phyloP scores from a whole-genome alignment of 768 basidiomycete species.

The Fibroporia radiculosa region DNA sequence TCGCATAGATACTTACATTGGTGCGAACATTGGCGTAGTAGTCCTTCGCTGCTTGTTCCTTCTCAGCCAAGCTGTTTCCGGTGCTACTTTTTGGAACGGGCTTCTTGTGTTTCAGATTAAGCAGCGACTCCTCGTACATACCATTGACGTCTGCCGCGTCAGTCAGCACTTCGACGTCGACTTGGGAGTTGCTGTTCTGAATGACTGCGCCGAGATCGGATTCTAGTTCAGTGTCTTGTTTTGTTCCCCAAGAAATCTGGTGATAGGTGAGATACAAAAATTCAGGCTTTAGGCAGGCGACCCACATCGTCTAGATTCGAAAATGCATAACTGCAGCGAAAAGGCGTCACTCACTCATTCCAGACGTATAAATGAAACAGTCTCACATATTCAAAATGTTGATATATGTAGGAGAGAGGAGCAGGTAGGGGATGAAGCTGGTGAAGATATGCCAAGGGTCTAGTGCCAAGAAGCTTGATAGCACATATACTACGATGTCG shows the following conservation, averaged over 20 bases:
- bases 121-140: constrained; percentile 78
- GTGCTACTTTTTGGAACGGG: constrained; percentile 28
- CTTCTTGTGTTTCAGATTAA: constrained; percentile 57
- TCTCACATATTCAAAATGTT: constrained; percentile 71
- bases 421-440: constrained; percentile 80
- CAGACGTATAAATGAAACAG: not conserved
- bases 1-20: constrained; percentile 41
- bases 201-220: constrained; percentile 79
- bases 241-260: constrained; percentile 94
- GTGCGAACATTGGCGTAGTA: constrained; percentile 87
- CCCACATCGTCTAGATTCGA: constrained; percentile 77
- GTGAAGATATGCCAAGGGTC: constrained; percentile 98
- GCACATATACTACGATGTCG: constrained; percentile 7
- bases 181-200: constrained; percentile 72
- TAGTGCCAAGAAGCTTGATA: constrained; percentile 12
- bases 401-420: constrained; percentile 78
- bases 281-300: constrained; percentile 6
- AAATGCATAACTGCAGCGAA: constrained; percentile 62
- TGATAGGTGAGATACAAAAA: not conserved
- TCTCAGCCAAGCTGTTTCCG: constrained; percentile 44
- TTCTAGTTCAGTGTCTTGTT: constrained; percentile 69
- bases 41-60: constrained; percentile 68
- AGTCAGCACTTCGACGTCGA: constrained; percentile 81
- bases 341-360: too few species aligned
- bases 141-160: constrained; percentile 77